A percentile compares a stretch with the other conserved stretches of the same genome.
Conservation (phyloP, 768 basidiomycete species). For the Piloderma croceum region DNA sequence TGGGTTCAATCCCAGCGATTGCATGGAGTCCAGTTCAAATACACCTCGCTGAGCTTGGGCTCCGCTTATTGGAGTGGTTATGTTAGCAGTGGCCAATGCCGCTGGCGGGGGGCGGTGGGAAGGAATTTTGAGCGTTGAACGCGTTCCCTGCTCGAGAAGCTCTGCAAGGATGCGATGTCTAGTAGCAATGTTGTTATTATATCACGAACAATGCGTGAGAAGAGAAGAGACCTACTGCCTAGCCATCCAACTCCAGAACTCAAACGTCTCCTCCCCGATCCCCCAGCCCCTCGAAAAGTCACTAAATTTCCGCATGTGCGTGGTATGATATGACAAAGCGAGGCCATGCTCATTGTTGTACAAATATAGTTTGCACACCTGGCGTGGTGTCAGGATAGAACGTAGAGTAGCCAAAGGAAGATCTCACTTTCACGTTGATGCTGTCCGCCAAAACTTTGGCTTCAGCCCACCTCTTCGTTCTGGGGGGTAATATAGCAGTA, state of each 20-base stretch:
- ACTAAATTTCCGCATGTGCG: constrained; percentile 79
- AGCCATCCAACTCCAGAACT: constrained; percentile 96
- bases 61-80: constrained; percentile 13
- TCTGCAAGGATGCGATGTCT: constrained; percentile 91
- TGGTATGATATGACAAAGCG: constrained; percentile 76
- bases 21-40: constrained; percentile 54
- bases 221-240: constrained; percentile 59
- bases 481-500: constrained; percentile 77
- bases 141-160: constrained; percentile 76
- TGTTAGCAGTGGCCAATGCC: constrained; percentile 18
- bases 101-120: constrained; percentile 42
- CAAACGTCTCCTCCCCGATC: constrained; percentile 93
- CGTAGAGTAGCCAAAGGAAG: not conserved
- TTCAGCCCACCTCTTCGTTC: constrained; percentile 97
- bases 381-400: not conserved
- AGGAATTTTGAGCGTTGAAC: constrained; percentile 58
- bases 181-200: constrained; percentile 1
- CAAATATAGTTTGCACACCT: constrained; percentile 88
- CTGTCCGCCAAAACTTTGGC: constrained; percentile 96
- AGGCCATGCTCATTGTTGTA: constrained; percentile 85
- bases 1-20: constrained; percentile 69
- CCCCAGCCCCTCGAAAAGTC: constrained; percentile 91
- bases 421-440: constrained; percentile 75
- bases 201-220: not conserved
- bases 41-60: constrained; percentile 15